Evolutionary conservation across 176 grass and related monocot species (phyloP), one percentile per base, ranked within the genome.

Genomic region (Lolium rigidum): DNA sequence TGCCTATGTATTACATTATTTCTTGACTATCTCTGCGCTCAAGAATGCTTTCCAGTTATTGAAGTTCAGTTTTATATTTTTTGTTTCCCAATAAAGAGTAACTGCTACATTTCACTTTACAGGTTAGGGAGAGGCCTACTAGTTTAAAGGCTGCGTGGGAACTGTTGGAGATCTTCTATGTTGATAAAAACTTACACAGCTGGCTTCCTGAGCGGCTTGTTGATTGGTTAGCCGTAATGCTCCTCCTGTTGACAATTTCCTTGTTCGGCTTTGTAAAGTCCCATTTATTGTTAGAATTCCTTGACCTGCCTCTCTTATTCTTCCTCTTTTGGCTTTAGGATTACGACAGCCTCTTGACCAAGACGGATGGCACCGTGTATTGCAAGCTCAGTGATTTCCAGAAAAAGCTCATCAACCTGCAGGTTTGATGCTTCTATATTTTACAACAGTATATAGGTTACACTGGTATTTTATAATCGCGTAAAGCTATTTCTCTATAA

Each of bases 161-260:
- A 61, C 79, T 98, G 74, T 84, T 98, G 86, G 96, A 98, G 84
- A 98, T 98, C 88, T 98, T 98, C 88, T 98, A 89, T 94, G 90
- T 95, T 78, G 93, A 98, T 85, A 98, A 91, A 86, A 90, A 89
- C 64, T 82, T 95, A 47, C 78, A 88, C 77, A 87, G 82, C 70
- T 95, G 96, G 96, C 96, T 98, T 90, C 96, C 93, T 64, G 96
- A 95, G 90, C 69, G 93, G 61, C 88, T 98, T 77, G 96, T 95
- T 85, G 96, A 98, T 89, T 98, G 96, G 96, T 95, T 95, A 92
- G 93, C 90, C 13, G 96, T 98, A 98, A 98, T 97, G 76, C 78
- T 82, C 81, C 86, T 89, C 50, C 79, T 84, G 71, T 86, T 7
- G 78, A 83, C 79, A 49, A 20, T 51, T 62, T 64, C 47, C 64